Evolutionary conservation across 2,329 filamentous ascomycete species (phyloP).

Genomic region (Neonectria neomacrospora): DNA sequence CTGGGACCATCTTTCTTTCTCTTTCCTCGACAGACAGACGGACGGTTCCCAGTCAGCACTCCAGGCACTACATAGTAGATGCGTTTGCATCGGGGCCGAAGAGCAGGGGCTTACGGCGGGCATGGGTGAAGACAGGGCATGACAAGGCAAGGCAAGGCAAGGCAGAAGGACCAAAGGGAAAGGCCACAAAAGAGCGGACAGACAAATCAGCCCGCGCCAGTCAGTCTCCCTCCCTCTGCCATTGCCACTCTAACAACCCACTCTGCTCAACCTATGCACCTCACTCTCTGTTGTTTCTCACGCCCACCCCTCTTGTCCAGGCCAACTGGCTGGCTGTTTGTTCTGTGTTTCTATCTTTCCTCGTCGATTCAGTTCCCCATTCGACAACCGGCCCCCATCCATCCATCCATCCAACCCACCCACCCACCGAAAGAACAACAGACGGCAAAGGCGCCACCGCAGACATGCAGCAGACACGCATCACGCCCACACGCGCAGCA

Average conservation of each 20-base stretch:
- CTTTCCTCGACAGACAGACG: background rate
- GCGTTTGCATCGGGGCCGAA: conserved; percentile 29
- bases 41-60: background rate
- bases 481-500: background rate
- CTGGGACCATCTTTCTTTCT: background rate
- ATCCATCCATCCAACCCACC: too few relatives aligned
- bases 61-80: conserved; percentile 33
- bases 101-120: conserved; percentile 27
- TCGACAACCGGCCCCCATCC: background rate
- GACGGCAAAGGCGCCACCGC: background rate
- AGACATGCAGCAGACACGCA: background rate
- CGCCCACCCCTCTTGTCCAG: background rate
- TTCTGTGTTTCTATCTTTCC: background rate
- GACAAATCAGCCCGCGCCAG: conserved; percentile 1
- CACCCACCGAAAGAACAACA: background rate
- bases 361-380: background rate
- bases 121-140: conserved; percentile 11
- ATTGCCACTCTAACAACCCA: background rate
- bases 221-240: background rate
- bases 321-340: background rate
- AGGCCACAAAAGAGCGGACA: conserved; percentile 4
- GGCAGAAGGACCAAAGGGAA: background rate
- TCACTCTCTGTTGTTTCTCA: background rate
- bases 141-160: conserved; percentile 20
- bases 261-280: background rate